phyloP scores from a whole-genome alignment of 2,329 filamentous ascomycete species.

The Aspergillus oerlinghausenensis region DNA sequence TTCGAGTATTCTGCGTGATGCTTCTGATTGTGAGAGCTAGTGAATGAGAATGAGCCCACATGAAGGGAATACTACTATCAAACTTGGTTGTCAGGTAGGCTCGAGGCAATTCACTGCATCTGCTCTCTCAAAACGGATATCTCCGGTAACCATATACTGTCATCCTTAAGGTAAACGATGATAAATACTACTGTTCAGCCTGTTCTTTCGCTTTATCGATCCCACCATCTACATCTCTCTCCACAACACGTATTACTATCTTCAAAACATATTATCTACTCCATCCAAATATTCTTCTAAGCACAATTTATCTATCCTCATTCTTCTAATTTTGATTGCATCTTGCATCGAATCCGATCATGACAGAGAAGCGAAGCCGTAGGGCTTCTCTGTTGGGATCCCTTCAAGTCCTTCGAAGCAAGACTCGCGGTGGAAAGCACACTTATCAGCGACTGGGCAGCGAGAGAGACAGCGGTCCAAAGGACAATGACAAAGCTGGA shows the following conservation, averaged over 20 bases:
- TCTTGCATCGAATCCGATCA: neutral
- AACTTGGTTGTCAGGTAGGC: neutral
- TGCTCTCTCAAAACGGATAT: neutral
- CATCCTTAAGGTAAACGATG: neutral
- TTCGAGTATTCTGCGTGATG: neutral
- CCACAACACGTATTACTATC: neutral
- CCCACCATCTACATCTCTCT: neutral
- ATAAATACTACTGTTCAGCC: neutral
- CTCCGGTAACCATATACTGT: neutral
- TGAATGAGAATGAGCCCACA: neutral
- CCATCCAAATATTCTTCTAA: neutral
- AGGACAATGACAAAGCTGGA: neutral
- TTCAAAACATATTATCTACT: neutral
- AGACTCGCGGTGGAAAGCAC: conserved; percentile 9
- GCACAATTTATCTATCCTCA: neutral
- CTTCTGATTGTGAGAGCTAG: neutral
- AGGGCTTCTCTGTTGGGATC: conserved; percentile 14
- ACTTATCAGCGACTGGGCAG: neutral
- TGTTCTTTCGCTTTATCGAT: neutral
- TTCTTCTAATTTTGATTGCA: neutral
- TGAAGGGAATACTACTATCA: neutral
- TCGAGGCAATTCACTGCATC: neutral
- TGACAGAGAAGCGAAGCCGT: conserved; percentile 10
- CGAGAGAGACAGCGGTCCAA: neutral
- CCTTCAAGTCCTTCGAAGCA: conserved; percentile 17